Conservation (phyloP, 148 eudicot genomes). For the Vaccinium myrtillus region DNA sequence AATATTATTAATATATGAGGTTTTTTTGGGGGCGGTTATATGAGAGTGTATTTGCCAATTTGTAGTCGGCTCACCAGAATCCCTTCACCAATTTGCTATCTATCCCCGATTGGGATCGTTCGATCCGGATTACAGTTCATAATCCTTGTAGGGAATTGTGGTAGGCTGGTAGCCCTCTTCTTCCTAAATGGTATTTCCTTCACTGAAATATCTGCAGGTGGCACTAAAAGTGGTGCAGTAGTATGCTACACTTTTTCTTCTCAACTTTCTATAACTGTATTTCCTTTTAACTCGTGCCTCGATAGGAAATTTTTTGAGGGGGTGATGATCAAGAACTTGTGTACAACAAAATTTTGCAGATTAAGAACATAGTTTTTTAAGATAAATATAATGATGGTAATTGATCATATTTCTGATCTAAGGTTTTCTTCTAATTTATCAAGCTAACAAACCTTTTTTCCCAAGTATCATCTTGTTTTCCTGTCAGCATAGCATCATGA, state of each 20-base stretch:
- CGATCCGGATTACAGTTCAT: too few species aligned
- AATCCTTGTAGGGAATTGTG: too few species aligned
- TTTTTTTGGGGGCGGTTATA: too few species aligned
- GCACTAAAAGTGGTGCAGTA: not conserved
- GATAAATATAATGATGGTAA: not conserved
- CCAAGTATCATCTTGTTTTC: conserved; percentile 7
- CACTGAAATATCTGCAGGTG: not conserved
- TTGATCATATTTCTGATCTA: not conserved
- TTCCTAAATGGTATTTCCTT: not conserved
- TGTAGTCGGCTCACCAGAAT: too few species aligned
- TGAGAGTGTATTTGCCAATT: too few species aligned
- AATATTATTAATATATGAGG: too few species aligned
- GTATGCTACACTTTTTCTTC: not conserved
- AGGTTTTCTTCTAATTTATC: not conserved
- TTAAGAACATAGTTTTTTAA: not conserved
- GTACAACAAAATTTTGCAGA: not conserved
- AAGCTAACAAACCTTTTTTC: not conserved
- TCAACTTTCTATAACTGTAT: not conserved
- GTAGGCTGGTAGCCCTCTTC: too few species aligned
- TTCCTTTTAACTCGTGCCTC: not conserved
- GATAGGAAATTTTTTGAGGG: not conserved
- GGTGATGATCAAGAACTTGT: not conserved
- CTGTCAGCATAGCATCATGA: not conserved
- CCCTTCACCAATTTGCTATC: too few species aligned
- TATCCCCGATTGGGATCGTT: too few species aligned